phyloP scores from a whole-genome alignment of 352 stramenopile species.

The Peronospora farinosa region DNA sequence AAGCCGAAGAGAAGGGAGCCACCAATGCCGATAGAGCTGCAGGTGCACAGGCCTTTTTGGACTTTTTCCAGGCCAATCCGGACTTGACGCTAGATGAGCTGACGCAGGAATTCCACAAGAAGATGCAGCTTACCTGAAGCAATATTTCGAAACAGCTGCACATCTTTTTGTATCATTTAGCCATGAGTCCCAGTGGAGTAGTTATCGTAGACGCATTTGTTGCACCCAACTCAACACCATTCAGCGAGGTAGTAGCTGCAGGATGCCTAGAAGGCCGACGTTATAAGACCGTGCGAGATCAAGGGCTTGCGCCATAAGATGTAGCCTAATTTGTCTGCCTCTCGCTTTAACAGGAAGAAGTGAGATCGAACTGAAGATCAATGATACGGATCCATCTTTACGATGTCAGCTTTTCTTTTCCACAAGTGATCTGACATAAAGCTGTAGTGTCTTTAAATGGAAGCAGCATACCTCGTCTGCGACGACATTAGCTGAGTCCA shows the following conservation, averaged over 20 bases:
- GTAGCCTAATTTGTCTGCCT: conserved; percentile 17
- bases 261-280: conserved; percentile 15
- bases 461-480: conserved; percentile 31
- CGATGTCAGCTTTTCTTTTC: not conserved
- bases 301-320: conserved; percentile 8
- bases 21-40: conserved; percentile 28
- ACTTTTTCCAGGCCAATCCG: conserved; percentile 67
- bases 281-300: conserved; percentile 9
- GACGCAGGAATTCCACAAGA: conserved; percentile 66
- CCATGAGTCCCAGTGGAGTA: conserved; percentile 24
- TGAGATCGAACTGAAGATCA: conserved; percentile 30
- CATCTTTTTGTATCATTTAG: conserved; percentile 35
- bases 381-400: conserved; percentile 10
- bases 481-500: too few species aligned
- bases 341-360: conserved; percentile 5
- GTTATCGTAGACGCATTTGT: conserved; percentile 26
- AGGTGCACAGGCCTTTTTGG: conserved; percentile 58
- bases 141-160: conserved; percentile 7
- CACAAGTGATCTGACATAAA: conserved; percentile 12
- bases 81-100: conserved; percentile 61
- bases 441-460: too few species aligned
- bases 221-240: conserved; percentile 19
- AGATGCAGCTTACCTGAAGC: conserved; percentile 54
- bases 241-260: conserved; percentile 14
- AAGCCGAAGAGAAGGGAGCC: conserved; percentile 35